A percentile compares a stretch with the other conserved stretches of the same genome.
Evolutionary conservation across 768 basidiomycete species (phyloP).

Genomic region (Pleurotus djamor): DNA sequence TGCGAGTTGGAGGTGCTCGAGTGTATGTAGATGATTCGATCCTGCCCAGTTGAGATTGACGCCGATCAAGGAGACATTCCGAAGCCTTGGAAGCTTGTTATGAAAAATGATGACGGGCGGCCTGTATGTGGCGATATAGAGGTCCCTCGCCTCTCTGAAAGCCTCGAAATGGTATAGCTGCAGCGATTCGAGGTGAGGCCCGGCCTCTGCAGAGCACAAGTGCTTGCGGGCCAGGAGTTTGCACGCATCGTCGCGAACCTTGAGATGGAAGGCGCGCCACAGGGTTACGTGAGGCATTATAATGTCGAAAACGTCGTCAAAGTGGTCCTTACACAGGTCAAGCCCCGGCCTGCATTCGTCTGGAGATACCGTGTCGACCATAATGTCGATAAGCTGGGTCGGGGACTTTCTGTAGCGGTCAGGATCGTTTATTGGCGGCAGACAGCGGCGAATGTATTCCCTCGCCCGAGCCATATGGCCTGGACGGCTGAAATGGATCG

Average conservation of each 20-base stretch:
- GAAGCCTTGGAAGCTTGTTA: constrained; percentile 47
- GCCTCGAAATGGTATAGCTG: constrained; percentile 62
- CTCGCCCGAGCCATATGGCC: constrained; percentile 46
- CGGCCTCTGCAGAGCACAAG: constrained; percentile 49
- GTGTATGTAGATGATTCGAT: constrained; percentile 44
- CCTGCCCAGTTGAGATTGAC: constrained; percentile 62
- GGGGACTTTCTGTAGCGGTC: constrained; percentile 8
- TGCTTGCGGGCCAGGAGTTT: constrained; percentile 50
- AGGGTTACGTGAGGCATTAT: constrained; percentile 44
- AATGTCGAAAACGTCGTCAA: constrained; percentile 39
- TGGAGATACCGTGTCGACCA: constrained; percentile 53
- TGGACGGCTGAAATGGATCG: constrained; percentile 50
- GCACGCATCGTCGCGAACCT: constrained; percentile 58
- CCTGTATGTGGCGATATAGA: constrained; percentile 54
- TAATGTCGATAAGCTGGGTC: constrained; percentile 42
- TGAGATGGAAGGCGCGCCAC: constrained; percentile 61
- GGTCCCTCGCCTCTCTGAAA: constrained; percentile 45
- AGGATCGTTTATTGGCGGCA: background rate
- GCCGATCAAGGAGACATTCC: constrained; percentile 59
- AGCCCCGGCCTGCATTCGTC: constrained; percentile 46
- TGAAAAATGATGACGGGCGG: constrained; percentile 58
- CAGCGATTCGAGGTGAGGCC: constrained; percentile 50
- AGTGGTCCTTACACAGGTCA: constrained; percentile 52
- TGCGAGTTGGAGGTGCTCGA: constrained; percentile 55
- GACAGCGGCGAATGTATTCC: constrained; percentile 38